Evolutionary conservation across 805 yeast species (phyloP), one percentile per base, ranked within the genome.

Genomic region (Candida hungchunana): DNA sequence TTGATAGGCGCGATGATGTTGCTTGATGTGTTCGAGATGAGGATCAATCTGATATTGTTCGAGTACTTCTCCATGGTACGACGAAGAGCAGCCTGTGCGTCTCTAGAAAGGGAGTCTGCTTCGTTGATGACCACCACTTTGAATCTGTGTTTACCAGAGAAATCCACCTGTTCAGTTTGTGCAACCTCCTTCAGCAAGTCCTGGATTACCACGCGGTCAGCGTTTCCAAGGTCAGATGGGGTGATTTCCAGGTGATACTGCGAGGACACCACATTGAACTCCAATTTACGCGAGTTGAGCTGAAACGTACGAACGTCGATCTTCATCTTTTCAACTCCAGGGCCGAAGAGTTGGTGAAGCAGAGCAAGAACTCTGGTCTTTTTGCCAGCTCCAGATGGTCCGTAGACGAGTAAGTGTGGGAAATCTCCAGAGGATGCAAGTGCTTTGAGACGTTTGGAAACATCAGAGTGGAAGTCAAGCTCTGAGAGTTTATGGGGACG

Each of bases 311-410:
- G 82, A 24, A 89, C 84, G 55, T 93, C 97, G 35, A 93, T 89
- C 59, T 88, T 90, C 66, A 84, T 67, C 50, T 79, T 84, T 45
- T 83, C 89, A 14, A 85, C 86, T 36, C 82, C 82, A 3, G 82
- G 59, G 0, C 97, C 97, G 53, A 81, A 93, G 23, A 93, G 69
- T 47, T 86, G 86, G 37, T 77, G 70, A 35, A 93, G 62, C 2
- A 94, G 70, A 6, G 94, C 78, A 59, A 87, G 71, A 7, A 88
- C 83, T 46, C 98, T 74, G 8, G 98, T 93, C 66, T 93, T 94
- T 58, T 93, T 93, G 40, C 99, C 99, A 12, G 95, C 86, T 5
- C 99, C 99, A 24, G 88, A 78, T 1, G 98, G 97, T 0, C 99
- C 99, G 56, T 90, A 90, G 3, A 93, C 75, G 18, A 93, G 64